phyloP scores from a whole-genome alignment of 108 stramenopile species.

The Epipyxis sp. region DNA sequence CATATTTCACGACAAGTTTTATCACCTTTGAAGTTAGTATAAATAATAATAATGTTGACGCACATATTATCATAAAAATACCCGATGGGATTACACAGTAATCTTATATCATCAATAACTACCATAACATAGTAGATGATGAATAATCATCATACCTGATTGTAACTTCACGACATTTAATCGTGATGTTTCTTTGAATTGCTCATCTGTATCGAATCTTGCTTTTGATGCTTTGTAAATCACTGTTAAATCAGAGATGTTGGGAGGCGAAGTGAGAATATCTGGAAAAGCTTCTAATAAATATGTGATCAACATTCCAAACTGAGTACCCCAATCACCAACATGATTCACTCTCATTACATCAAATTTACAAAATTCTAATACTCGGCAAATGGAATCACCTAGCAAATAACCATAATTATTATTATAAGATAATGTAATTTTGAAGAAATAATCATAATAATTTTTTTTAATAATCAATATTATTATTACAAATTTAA shows the following conservation, averaged over 20 bases:
- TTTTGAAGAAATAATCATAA: no score
- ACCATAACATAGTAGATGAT: no score
- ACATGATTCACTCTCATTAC: slow-evolving; percentile 94
- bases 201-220: slow-evolving; percentile 85
- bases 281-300: slow-evolving; percentile 89
- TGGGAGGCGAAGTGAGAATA: slow-evolving; percentile 67
- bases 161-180: slow-evolving; percentile 92
- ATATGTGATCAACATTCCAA: slow-evolving; percentile 98
- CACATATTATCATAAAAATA: no score
- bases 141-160: no score
- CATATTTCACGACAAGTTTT: slow-evolving; percentile 78
- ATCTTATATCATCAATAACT: no score
- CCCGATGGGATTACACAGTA: no score
- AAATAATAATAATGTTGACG: no score
- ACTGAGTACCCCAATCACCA: slow-evolving; percentile 99
- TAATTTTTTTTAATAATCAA: no score
- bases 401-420: no score
- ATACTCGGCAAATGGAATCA: slow-evolving; percentile 86
- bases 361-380: slow-evolving; percentile 82
- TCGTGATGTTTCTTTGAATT: slow-evolving; percentile 87
- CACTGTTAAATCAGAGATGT: slow-evolving; percentile 87
- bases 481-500: no score
- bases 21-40: no score
- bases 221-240: slow-evolving; percentile 96
- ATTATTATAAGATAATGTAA: no score